These are phyloP conservation scores for Gamsiella multidivaricata DNA, from an alignment of 192 early-diverging fungal genomes.

Conservation along the genomic window DNA sequence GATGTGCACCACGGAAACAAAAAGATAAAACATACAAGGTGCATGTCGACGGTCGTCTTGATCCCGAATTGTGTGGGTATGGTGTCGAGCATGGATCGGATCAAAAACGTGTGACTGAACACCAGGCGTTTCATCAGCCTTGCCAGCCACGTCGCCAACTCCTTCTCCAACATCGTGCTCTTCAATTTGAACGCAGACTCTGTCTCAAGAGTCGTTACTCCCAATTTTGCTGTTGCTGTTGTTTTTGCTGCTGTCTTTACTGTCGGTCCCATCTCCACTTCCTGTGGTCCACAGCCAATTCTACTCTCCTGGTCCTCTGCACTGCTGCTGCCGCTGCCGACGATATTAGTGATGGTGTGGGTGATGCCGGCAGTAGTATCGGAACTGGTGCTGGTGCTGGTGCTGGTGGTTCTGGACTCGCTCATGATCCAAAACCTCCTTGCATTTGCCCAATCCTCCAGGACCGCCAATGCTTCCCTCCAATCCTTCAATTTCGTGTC, in stretches of 20 bases:
- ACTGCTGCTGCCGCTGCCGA: neutral
- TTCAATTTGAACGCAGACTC: neutral
- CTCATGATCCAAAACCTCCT: too few relatives aligned
- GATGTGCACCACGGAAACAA: neutral
- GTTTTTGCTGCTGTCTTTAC: too few relatives aligned
- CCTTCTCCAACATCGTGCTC: constrained; percentile 7
- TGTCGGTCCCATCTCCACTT: too few relatives aligned
- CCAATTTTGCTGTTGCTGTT: too few relatives aligned
- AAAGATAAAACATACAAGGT: constrained; percentile 21
- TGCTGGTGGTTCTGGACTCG: too few relatives aligned
- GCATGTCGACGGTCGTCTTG: constrained; percentile 20
- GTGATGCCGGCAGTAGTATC: neutral
- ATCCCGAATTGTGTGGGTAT: constrained; percentile 29
- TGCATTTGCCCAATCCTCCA: constrained; percentile 26
- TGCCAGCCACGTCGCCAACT: constrained; percentile 9
- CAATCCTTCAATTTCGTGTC: constrained; percentile 9
- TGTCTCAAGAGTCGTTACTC: neutral
- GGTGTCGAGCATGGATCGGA: constrained; percentile 33
- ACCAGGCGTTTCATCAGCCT: constrained; percentile 28
- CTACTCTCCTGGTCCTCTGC: too few relatives aligned
- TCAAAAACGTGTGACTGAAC: constrained; percentile 35
- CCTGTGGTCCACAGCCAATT: too few relatives aligned
- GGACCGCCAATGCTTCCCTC: constrained; percentile 22
- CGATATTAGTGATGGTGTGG: neutral
- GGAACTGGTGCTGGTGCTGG: neutral